phyloP scores from a whole-genome alignment of 352 stramenopile species.

The Globisporangium canariense region DNA sequence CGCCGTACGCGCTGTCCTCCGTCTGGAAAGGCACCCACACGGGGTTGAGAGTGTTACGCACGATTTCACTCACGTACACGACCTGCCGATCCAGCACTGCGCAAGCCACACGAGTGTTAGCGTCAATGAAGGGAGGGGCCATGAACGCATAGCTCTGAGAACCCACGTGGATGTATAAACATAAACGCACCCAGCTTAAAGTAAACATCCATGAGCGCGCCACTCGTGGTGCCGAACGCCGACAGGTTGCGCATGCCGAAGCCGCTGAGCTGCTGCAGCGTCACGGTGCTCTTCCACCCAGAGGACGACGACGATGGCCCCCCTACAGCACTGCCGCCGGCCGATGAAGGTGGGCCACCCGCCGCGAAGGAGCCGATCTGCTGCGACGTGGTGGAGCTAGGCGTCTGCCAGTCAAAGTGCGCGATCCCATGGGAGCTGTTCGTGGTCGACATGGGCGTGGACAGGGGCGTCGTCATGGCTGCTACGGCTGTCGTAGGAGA shows the following conservation, averaged over 20 bases:
- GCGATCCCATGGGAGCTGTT: conserved; percentile 10
- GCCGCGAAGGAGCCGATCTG: conserved; percentile 9
- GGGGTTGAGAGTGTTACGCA: conserved; percentile 66
- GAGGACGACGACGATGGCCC: conserved; percentile 12
- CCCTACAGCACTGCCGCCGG: conserved; percentile 16
- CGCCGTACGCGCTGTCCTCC: conserved; percentile 24
- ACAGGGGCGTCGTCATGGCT: conserved; percentile 9
- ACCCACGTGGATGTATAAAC: neutral
- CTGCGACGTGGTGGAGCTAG: conserved; percentile 10
- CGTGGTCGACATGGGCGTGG: conserved; percentile 8
- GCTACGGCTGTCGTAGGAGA: neutral
- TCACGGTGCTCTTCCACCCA: conserved; percentile 34
- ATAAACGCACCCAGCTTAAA: conserved; percentile 61
- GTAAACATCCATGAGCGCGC: conserved; percentile 65
- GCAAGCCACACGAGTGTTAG: neutral
- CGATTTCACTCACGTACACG: conserved; percentile 75
- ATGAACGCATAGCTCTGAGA: neutral
- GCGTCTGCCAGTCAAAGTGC: conserved; percentile 14
- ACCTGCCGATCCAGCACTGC: conserved; percentile 63
- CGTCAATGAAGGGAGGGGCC: neutral
- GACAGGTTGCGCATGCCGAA: conserved; percentile 81
- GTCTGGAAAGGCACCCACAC: conserved; percentile 81
- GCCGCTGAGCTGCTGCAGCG: conserved; percentile 68
- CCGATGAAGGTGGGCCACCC: neutral
- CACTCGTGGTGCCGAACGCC: conserved; percentile 36